Percentiles rank a stretch among this genome's conserved stretches.
These are phyloP conservation scores for Penicillium aurantiogriseum DNA, from an alignment of 2,329 filamentous ascomycete genomes.

Conservation along the genomic window DNA sequence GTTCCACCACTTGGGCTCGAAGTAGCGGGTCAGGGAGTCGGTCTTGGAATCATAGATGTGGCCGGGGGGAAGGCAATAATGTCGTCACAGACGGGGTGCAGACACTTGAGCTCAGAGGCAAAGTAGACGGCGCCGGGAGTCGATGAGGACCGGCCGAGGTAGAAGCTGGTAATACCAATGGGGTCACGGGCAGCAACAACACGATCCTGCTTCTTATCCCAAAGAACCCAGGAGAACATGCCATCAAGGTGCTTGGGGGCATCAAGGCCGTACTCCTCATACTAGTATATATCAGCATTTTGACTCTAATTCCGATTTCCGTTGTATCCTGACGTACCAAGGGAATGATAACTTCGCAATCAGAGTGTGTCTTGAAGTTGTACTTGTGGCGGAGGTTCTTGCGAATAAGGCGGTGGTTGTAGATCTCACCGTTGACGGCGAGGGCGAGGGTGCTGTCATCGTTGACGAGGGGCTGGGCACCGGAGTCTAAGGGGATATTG, in stretches of 20 bases:
- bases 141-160: slow-evolving; percentile 85
- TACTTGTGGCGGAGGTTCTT: slow-evolving; percentile 81
- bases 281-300: slow-evolving; percentile 54
- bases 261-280: slow-evolving; percentile 86
- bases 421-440: slow-evolving; percentile 98
- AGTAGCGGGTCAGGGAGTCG: slow-evolving; percentile 80
- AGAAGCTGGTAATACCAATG: slow-evolving; percentile 95
- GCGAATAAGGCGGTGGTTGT: slow-evolving; percentile 95
- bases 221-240: slow-evolving; percentile 99
- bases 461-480: slow-evolving; percentile 92
- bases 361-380: slow-evolving; percentile 97
- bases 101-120: slow-evolving; percentile 91
- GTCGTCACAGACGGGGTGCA: slow-evolving; percentile 91
- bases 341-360: slow-evolving; percentile 98
- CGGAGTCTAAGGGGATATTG: slow-evolving; percentile 64
- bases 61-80: slow-evolving; percentile 92
- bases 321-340: slow-evolving; percentile 60
- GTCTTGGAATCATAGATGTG: slow-evolving; percentile 96
- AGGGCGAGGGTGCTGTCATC: slow-evolving; percentile 83
- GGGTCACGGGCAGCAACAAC: slow-evolving; percentile 93
- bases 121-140: slow-evolving; percentile 88
- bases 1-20: slow-evolving; percentile 90
- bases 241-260: slow-evolving; percentile 92
- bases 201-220: slow-evolving; percentile 91
- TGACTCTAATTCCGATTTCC: not conserved